Conservation (phyloP, 345 rosid species). For the Atalantia buxifolia region DNA sequence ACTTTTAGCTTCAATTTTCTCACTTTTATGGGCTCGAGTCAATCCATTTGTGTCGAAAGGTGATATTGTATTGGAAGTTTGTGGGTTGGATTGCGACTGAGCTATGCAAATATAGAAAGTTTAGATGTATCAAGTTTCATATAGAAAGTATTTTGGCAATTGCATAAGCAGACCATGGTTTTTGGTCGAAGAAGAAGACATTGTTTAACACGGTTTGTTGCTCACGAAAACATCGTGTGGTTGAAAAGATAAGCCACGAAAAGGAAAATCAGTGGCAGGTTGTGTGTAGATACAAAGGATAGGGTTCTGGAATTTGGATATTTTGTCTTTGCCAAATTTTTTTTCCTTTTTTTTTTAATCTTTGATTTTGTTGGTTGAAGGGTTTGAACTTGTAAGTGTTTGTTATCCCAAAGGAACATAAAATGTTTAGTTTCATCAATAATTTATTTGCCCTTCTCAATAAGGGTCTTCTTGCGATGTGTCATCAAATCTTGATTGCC, state of each 20-base stretch:
- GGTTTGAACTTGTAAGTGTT: conserved; percentile 18
- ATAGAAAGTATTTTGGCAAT: conserved; percentile 5
- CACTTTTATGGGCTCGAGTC: conserved; percentile 65
- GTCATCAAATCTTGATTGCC: background rate
- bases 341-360: conserved; percentile 20
- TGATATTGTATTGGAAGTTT: conserved; percentile 47
- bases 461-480: background rate
- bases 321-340: background rate
- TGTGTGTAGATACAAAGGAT: conserved; percentile 24
- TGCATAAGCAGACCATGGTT: background rate
- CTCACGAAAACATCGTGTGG: background rate
- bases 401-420: conserved; percentile 9
- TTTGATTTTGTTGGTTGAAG: conserved; percentile 20
- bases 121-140: background rate
- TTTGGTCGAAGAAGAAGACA: conserved; percentile 8
- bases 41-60: conserved; percentile 48
- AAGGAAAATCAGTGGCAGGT: conserved; percentile 10
- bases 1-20: conserved; percentile 53
- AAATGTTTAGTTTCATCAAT: background rate
- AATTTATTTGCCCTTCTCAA: conserved; percentile 9
- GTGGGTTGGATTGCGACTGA: conserved; percentile 51
- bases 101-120: background rate
- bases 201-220: background rate
- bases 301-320: conserved; percentile 4
- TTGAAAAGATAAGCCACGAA: conserved; percentile 4